phyloP scores from a whole-genome alignment of 768 basidiomycete species.

The Mycena epipterygia region DNA sequence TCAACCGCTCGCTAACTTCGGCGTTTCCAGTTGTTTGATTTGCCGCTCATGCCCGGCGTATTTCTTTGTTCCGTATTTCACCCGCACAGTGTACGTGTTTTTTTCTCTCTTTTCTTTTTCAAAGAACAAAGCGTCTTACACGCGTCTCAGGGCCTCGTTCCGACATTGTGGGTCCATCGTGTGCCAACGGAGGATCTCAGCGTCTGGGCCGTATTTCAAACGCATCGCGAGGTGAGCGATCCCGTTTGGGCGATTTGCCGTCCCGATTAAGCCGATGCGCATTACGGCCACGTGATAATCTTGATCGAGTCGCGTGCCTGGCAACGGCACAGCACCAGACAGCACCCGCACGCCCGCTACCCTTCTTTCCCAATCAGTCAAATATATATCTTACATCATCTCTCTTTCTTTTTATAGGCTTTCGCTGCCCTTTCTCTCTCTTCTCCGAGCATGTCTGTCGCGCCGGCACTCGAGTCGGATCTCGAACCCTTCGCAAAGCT shows the following conservation, averaged over 20 bases:
- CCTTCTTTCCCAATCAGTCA: slow-evolving; percentile 6
- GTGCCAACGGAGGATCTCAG: slow-evolving; percentile 2
- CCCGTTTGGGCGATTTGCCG: background rate
- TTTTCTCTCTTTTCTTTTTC: background rate
- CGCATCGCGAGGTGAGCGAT: slow-evolving; percentile 32
- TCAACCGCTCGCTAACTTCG: background rate
- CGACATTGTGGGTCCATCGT: slow-evolving; percentile 29
- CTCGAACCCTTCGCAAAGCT: slow-evolving; percentile 74
- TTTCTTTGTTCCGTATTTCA: slow-evolving; percentile 22
- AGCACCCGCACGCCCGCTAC: slow-evolving; percentile 4
- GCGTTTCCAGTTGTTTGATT: slow-evolving; percentile 11
- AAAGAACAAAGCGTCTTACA: too few relatives aligned
- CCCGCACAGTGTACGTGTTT: slow-evolving; percentile 11
- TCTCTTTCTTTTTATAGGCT: slow-evolving; percentile 56
- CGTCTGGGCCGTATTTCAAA: slow-evolving; percentile 37
- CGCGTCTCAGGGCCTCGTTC: slow-evolving; percentile 21
- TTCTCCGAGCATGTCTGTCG: slow-evolving; percentile 59
- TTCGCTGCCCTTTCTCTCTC: slow-evolving; percentile 66
- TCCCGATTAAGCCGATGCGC: slow-evolving; percentile 11
- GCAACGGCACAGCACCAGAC: slow-evolving; percentile 23
- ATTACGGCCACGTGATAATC: slow-evolving; percentile 26
- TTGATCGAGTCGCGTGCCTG: slow-evolving; percentile 17
- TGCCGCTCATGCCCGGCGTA: slow-evolving; percentile 5
- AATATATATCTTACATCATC: slow-evolving; percentile 1
- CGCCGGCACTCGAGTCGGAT: slow-evolving; percentile 73